Evolutionary conservation across 2,329 filamentous ascomycete genomes (phyloP).

Genomic region (Aspergillus quadricinctus): DNA sequence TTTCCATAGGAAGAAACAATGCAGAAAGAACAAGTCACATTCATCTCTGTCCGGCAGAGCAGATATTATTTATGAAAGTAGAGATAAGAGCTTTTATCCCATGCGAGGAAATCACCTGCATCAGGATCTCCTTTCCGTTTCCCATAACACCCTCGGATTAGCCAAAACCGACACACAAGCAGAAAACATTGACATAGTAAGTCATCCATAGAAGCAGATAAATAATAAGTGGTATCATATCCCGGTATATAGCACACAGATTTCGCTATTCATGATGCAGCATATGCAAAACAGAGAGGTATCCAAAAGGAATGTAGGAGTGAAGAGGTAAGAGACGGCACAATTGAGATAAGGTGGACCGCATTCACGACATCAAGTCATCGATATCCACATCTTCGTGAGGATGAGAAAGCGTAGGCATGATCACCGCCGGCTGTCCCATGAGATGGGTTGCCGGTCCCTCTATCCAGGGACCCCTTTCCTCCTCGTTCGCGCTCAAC

Average conservation of each 20-base stretch:
- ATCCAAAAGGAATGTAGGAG: slow-evolving; percentile 1
- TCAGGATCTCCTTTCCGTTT: neutral
- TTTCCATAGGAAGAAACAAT: neutral
- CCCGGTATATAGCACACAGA: slow-evolving; percentile 9
- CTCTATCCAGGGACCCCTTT: slow-evolving; percentile 75
- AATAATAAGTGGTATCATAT: slow-evolving; percentile 19
- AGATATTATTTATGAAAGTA: neutral
- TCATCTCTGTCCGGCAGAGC: neutral
- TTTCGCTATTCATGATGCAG: slow-evolving; percentile 13
- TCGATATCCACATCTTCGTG: slow-evolving; percentile 33
- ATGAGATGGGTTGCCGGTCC: slow-evolving; percentile 27
- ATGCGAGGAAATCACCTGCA: neutral
- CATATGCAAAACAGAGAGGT: slow-evolving; percentile 18
- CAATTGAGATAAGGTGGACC: slow-evolving; percentile 4
- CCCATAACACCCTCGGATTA: neutral
- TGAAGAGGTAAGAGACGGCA: slow-evolving; percentile 7
- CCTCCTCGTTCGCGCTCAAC: slow-evolving; percentile 71
- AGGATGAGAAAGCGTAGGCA: slow-evolving; percentile 25
- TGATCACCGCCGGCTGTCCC: slow-evolving; percentile 28
- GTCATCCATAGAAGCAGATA: neutral
- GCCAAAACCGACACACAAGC: slow-evolving; percentile 1
- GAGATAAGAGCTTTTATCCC: neutral
- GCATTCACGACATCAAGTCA: slow-evolving; percentile 27
- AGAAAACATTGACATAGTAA: neutral
- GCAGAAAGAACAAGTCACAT: neutral